Evolutionary conservation across 768 basidiomycete species (phyloP), one percentile per base, ranked within the genome.

Genomic region (Lactifluus subvellereus): DNA sequence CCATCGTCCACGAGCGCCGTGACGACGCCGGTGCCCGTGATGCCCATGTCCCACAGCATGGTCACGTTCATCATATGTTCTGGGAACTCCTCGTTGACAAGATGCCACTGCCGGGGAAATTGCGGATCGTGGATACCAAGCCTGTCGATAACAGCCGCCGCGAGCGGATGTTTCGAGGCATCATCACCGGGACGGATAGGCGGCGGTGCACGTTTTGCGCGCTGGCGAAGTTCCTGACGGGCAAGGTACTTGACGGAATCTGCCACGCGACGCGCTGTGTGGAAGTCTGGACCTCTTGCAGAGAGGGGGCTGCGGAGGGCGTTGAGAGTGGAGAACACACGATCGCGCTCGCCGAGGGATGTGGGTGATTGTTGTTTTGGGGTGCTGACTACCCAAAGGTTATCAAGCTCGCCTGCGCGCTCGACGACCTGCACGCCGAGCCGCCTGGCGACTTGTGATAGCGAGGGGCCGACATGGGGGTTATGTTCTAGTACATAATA

Each of bases 1-100:
- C 97, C 97, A 72, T 99, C 97, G 72, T 99, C 97, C 27, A 99
- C 87, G 50, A 99, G 78, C 10, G 93, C 92, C 4, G 91, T 82
- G 47, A 91, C 87, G 33, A 98, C 78, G 7, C 92, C 95, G 68
- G 85, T 79, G 1, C 97, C 97, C 0, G 88, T 93, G 66, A 94
- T 80, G 3, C 93, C 95, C 76, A 88, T 82, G 35, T 89, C 90
- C 97, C 97, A 99, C 0, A 97, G 78, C 11, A 83, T 80, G 0
- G 93, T 89, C n/a, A 94, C 90, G 70, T 99, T 98, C 86, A 99
- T 89, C 79, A 82, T 85, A 67, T 91, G 83, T 69, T 89, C 83
- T 4, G 87, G 89, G 67, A 79, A 84, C 38, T 91, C 82, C 63
- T 89, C 85, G 75, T 99, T 98, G 64, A 97, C 82, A 27, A 98